Evolutionary conservation across 2,329 filamentous ascomycete genomes (phyloP).

Genomic region (Colletotrichum liaoningense): DNA sequence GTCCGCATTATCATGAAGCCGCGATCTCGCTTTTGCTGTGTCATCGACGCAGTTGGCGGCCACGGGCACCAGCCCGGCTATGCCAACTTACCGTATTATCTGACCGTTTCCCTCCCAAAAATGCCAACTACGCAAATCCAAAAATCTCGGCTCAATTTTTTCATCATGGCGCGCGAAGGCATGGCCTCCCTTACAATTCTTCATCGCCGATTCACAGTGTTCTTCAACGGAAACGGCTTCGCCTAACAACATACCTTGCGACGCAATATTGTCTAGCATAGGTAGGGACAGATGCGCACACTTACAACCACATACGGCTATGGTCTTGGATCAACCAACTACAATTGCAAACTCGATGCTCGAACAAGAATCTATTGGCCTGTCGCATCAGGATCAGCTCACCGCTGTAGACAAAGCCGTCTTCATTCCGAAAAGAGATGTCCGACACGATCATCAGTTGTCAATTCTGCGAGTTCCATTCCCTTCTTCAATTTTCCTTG

Average conservation of each 20-base stretch:
- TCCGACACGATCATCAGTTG: neutral
- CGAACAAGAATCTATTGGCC: neutral
- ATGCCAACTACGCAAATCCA: neutral
- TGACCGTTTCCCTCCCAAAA: neutral
- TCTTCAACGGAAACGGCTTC: neutral
- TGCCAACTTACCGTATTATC: neutral
- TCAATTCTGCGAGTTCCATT: neutral
- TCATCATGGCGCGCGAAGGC: neutral
- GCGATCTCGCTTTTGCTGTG: slow-evolving; percentile 49
- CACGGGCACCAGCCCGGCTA: neutral
- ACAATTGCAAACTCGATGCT: neutral
- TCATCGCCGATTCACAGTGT: slow-evolving; percentile 26
- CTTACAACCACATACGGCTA: neutral
- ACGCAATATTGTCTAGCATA: too few species aligned
- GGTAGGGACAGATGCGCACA: neutral
- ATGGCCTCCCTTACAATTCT: neutral
- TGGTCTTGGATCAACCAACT: neutral
- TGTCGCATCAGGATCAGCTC: neutral
- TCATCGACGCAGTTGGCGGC: slow-evolving; percentile 42
- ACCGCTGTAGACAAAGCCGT: neutral
- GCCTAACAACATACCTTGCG: neutral
- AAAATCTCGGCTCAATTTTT: neutral
- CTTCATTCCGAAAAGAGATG: neutral
- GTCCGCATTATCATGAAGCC: slow-evolving; percentile 37
- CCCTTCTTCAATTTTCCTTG: neutral